Percentiles rank a stretch among this genome's conserved stretches.
Evolutionary conservation across 805 yeast species (phyloP).

Genomic region (Ogataea trehalophila): DNA sequence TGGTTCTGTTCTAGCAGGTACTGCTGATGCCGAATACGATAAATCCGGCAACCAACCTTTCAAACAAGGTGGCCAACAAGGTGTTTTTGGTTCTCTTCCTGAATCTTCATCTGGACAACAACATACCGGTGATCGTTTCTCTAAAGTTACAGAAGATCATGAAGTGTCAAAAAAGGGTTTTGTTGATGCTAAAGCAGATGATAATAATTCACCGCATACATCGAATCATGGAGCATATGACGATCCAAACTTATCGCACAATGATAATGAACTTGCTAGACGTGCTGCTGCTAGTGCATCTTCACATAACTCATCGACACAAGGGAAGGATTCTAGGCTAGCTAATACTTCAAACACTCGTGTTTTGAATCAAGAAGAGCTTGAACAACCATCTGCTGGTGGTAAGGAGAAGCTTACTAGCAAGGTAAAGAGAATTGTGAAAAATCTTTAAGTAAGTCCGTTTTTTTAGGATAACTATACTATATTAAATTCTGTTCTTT

Average conservation of each 20-base stretch:
- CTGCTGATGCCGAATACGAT: slow-evolving; percentile 7
- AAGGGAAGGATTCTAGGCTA: not conserved
- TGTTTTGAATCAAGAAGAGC: slow-evolving; percentile 7
- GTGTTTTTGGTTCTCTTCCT: not conserved
- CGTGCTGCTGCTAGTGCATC: slow-evolving; percentile 15
- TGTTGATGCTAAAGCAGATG: slow-evolving; percentile 2
- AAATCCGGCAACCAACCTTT: not conserved
- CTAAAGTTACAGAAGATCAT: not conserved
- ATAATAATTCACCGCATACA: not conserved
- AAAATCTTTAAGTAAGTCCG: not conserved
- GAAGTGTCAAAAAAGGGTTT: slow-evolving; percentile 5
- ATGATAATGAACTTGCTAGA: slow-evolving; percentile 16
- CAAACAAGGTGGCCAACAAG: not conserved
- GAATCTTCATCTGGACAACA: not conserved
- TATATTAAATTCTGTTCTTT: too few species aligned
- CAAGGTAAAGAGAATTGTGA: slow-evolving; percentile 15
- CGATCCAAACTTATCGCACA: slow-evolving; percentile 11
- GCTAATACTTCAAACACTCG: slow-evolving; percentile 3
- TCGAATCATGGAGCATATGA: not conserved
- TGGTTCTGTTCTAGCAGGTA: too few species aligned
- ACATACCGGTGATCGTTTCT: not conserved
- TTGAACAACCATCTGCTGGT: slow-evolving; percentile 5
- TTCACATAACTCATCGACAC: slow-evolving; percentile 1
- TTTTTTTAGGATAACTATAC: not conserved
- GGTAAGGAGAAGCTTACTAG: slow-evolving; percentile 14